Percentiles rank a stretch among this genome's conserved stretches.
Conservation (phyloP, 2,329 filamentous ascomycete species). For the Talaromyces atroroseus region DNA sequence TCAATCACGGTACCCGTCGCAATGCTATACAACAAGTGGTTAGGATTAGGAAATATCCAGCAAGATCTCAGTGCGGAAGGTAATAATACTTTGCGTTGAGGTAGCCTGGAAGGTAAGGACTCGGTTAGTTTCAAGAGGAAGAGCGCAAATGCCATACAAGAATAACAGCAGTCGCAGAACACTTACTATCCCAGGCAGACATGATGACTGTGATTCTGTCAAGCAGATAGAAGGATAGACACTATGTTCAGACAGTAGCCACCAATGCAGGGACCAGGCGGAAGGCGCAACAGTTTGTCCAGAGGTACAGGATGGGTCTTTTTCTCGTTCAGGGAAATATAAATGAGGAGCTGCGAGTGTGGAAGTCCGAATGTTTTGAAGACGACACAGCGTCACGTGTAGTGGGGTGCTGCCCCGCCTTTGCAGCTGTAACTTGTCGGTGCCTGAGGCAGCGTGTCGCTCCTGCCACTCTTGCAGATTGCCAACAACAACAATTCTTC, state of each 20-base stretch:
- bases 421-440: neutral
- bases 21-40: slow-evolving; percentile 57
- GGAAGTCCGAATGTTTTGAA: neutral
- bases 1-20: slow-evolving; percentile 73
- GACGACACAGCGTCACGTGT: slow-evolving; percentile 8
- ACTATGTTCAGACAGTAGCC: neutral
- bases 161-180: slow-evolving; percentile 3
- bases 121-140: neutral
- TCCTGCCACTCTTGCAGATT: neutral
- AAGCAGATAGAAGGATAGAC: neutral
- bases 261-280: slow-evolving; percentile 3
- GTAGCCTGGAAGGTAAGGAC: neutral
- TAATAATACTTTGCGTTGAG: neutral
- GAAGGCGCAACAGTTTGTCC: neutral
- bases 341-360: neutral
- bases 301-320: neutral
- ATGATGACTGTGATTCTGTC: slow-evolving; percentile 5
- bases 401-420: slow-evolving; percentile 13
- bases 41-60: neutral
- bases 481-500: too few species aligned
- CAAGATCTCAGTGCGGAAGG: neutral
- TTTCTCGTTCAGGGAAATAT: neutral
- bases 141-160: neutral
- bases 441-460: neutral
- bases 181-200: slow-evolving; percentile 56